These are phyloP conservation scores for Linaria vulgaris DNA, from an alignment of 257 asterid genomes.

Conservation along the genomic window DNA sequence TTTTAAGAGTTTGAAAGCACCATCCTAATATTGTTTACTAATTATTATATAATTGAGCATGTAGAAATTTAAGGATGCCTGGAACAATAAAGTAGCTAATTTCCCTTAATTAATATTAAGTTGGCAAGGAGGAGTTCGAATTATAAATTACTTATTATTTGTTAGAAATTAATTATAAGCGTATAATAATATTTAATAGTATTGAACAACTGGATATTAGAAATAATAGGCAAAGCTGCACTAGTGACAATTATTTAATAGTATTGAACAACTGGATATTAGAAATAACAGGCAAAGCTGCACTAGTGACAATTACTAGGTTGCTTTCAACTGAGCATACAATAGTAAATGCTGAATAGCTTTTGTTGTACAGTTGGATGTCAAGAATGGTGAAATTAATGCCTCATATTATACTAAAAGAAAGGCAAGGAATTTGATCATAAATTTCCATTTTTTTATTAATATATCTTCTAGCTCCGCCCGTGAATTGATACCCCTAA, in stretches of 20 bases:
- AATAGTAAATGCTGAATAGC: constrained; percentile 35
- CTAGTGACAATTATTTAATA: constrained; percentile 18
- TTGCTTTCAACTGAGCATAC: constrained; percentile 29
- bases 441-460: not conserved
- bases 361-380: constrained; percentile 39
- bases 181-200: no score
- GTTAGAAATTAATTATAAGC: no score
- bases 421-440: constrained; percentile 15
- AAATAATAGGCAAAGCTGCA: not conserved
- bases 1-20: no score
- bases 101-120: no score
- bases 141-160: no score
- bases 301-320: constrained; percentile 20
- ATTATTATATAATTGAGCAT: no score
- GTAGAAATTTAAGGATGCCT: no score
- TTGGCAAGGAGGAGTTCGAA: no score
- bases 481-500: no score
- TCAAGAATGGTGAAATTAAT: constrained; percentile 35
- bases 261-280: not conserved
- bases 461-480: no score
- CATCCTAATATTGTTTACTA: no score
- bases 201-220: not conserved
- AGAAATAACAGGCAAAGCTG: not conserved
- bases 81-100: no score
- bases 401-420: constrained; percentile 13